Conservation (phyloP, 768 basidiomycete genomes). For the Trametes sanguinea region DNA sequence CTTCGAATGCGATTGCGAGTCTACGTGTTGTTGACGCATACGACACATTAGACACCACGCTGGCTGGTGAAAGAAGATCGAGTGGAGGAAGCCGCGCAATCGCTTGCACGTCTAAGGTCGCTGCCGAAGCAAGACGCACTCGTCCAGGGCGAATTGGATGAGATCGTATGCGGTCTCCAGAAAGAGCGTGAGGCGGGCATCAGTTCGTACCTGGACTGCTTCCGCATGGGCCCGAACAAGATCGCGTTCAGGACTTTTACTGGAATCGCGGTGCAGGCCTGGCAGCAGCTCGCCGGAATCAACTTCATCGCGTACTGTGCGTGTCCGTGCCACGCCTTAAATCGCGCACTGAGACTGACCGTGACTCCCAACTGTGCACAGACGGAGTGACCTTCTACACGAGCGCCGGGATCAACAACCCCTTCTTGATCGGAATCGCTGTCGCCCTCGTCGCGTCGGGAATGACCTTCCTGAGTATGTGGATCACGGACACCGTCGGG, state of each 20-base stretch:
- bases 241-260: slow-evolving; percentile 73
- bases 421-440: slow-evolving; percentile 59
- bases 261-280: slow-evolving; percentile 75
- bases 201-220: slow-evolving; percentile 21
- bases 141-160: slow-evolving; percentile 35
- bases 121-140: slow-evolving; percentile 32
- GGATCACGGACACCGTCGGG: slow-evolving; percentile 76
- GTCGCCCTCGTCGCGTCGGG: slow-evolving; percentile 74
- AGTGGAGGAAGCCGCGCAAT: slow-evolving; percentile 53
- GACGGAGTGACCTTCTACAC: slow-evolving; percentile 1
- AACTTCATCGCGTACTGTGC: slow-evolving; percentile 43
- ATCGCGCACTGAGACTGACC: neutral
- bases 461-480: slow-evolving; percentile 80
- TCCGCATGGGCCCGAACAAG: slow-evolving; percentile 49
- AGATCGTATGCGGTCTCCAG: slow-evolving; percentile 32
- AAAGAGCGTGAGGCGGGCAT: slow-evolving; percentile 17
- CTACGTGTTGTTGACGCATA: neutral
- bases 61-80: slow-evolving; percentile 67
- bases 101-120: slow-evolving; percentile 48
- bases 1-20: neutral
- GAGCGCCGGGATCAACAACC: slow-evolving; percentile 42
- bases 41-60: slow-evolving; percentile 51
- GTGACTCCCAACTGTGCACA: neutral
- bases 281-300: slow-evolving; percentile 80
- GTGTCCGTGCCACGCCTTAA: neutral